Conservation (phyloP, 139 green algal species). For the Ettlia oleoabundans region DNA sequence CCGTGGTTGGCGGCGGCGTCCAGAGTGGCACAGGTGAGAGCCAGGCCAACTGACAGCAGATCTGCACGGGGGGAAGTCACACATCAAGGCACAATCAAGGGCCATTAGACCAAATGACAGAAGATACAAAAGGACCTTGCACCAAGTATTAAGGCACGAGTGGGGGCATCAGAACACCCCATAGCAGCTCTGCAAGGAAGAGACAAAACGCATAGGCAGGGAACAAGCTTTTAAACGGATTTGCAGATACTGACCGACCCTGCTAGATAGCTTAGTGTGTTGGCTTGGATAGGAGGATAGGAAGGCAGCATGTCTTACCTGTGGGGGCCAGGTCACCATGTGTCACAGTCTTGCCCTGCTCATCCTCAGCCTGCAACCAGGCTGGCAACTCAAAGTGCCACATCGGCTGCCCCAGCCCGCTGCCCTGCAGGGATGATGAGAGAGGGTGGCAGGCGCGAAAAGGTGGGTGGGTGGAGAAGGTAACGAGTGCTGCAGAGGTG, state of each 20-base stretch:
- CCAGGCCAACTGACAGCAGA: constrained; percentile 34
- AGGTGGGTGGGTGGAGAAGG: too few relatives aligned
- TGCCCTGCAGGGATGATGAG: constrained; percentile 14
- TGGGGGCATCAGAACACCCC: too few relatives aligned
- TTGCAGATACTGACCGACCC: too few relatives aligned
- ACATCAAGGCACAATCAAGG: background rate
- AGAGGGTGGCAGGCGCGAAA: too few relatives aligned
- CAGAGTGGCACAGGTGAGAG: constrained; percentile 53
- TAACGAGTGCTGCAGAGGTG: too few relatives aligned
- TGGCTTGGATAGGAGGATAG: background rate
- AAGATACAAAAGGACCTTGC: too few relatives aligned
- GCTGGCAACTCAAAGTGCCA: constrained; percentile 60
- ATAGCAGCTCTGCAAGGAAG: too few relatives aligned
- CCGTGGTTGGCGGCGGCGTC: constrained; percentile 64
- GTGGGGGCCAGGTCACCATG: constrained; percentile 36
- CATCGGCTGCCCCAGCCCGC: constrained; percentile 46
- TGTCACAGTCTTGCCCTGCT: constrained; percentile 49
- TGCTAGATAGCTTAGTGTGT: too few relatives aligned
- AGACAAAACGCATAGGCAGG: too few relatives aligned
- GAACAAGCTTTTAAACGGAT: too few relatives aligned
- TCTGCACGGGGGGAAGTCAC: constrained; percentile 37
- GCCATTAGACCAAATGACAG: too few relatives aligned
- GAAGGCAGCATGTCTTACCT: constrained; percentile 4
- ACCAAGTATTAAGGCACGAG: too few relatives aligned
- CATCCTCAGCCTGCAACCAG: constrained; percentile 49